These are phyloP conservation scores for Tylopilus felleus DNA, from an alignment of 768 basidiomycete genomes.

Conservation along the genomic window DNA sequence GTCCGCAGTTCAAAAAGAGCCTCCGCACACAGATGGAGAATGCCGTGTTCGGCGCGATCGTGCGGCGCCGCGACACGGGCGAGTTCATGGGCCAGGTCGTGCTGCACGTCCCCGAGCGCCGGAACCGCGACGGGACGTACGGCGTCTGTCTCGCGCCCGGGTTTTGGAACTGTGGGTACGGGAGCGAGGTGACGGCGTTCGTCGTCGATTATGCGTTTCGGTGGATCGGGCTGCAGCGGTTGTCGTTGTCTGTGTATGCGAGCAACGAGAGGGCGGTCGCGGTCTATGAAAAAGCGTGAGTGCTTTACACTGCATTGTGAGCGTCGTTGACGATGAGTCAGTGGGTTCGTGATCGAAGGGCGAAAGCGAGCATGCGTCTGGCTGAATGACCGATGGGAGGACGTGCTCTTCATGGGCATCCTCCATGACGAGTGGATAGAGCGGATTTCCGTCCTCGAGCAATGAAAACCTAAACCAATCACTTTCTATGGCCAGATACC, in stretches of 20 bases:
- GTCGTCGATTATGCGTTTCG: slow-evolving; percentile 40
- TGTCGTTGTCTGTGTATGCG: slow-evolving; percentile 39
- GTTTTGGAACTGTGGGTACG: slow-evolving; percentile 42
- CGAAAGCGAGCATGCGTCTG: slow-evolving; percentile 35
- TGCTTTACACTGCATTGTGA: neutral
- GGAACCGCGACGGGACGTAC: slow-evolving; percentile 32
- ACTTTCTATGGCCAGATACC: slow-evolving; percentile 10
- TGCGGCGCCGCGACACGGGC: slow-evolving; percentile 27
- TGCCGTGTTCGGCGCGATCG: slow-evolving; percentile 28
- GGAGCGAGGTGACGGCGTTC: slow-evolving; percentile 39
- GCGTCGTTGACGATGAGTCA: slow-evolving; percentile 11
- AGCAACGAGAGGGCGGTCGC: slow-evolving; percentile 37
- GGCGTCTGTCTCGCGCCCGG: slow-evolving; percentile 29
- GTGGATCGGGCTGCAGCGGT: slow-evolving; percentile 38
- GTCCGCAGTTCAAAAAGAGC: slow-evolving; percentile 15
- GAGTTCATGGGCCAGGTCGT: slow-evolving; percentile 34
- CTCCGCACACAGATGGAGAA: slow-evolving; percentile 22
- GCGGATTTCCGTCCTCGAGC: slow-evolving; percentile 17
- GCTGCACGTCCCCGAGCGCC: slow-evolving; percentile 24
- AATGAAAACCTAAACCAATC: slow-evolving; percentile 8
- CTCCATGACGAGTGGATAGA: slow-evolving; percentile 40
- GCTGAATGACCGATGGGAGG: slow-evolving; percentile 37
- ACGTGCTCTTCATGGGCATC: slow-evolving; percentile 38
- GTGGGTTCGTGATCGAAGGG: slow-evolving; percentile 42
- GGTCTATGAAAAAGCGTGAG: slow-evolving; percentile 44